Evolutionary conservation across 345 rosid genomes (phyloP).

Genomic region (Schrenkiella parvula): DNA sequence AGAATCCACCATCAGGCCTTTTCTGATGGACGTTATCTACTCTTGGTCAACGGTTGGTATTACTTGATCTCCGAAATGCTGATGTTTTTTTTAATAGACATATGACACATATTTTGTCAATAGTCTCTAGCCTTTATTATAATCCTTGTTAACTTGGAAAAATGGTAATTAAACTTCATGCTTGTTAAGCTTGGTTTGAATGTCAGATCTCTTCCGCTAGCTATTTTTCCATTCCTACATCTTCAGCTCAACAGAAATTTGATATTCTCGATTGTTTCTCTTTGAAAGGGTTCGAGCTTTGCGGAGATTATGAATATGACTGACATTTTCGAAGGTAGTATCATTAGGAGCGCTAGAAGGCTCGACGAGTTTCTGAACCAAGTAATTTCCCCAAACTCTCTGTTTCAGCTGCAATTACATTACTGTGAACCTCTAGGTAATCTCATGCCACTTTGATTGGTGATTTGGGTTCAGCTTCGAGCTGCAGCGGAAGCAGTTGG

Average conservation of each 20-base stretch:
- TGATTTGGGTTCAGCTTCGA: constrained; percentile 44
- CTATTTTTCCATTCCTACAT: background rate
- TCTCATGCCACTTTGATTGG: constrained; percentile 4
- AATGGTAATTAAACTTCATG: background rate
- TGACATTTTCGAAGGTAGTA: constrained; percentile 96
- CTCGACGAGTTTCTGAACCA: constrained; percentile 96
- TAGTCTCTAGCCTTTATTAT: too few species aligned
- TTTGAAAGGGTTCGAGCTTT: constrained; percentile 73
- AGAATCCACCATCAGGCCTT: constrained; percentile 93
- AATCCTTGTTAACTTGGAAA: too few species aligned
- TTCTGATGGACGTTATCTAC: constrained; percentile 92
- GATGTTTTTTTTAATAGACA: background rate
- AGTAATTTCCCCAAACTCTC: constrained; percentile 35
- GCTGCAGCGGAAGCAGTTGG: constrained; percentile 96
- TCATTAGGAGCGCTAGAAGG: constrained; percentile 89
- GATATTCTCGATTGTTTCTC: constrained; percentile 19
- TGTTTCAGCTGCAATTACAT: background rate
- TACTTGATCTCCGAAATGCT: constrained; percentile 8
- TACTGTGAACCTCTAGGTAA: background rate
- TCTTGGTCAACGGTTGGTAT: constrained; percentile 89
- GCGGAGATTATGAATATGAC: constrained; percentile 95
- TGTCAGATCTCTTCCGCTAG: background rate
- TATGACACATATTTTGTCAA: background rate
- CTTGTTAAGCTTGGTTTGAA: background rate
- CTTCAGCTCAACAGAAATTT: constrained; percentile 3